Base-by-base conservation (phyloP, 2,329 filamentous ascomycete genomes). In the Penicillium concentricum region DNA sequence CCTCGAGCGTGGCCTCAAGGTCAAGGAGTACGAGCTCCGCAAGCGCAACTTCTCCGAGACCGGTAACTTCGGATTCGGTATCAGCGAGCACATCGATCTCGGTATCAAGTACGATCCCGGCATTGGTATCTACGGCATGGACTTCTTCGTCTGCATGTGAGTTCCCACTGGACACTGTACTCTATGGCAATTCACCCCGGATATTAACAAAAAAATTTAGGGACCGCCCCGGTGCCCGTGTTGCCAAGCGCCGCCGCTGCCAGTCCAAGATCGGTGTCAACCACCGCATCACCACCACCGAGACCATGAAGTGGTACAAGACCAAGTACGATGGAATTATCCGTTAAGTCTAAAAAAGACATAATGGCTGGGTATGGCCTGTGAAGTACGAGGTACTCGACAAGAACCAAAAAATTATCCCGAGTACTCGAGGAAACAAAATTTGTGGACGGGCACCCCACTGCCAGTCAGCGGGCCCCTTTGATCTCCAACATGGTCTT, bases 101-200 rank as follows among this genome's bases (percentile, higher is more conserved):
- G 94, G 94, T 77, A 99, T 99, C 91, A 99, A 99, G 89, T 97
- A 97, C 85, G 92, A 97, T 84, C 92, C 92, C 67, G 89, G 86
- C 66, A 97, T 97, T 73, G 92, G 92, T 88, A 97, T 97, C 81
- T 97, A 96, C 86, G 92, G 94, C 80, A 99, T 99, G 94, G 94
- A 99, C 84, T 99, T 99, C 84, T 99, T 97, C 90, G 92, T 89
- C 90, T 97, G 93, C 91, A 99, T 99, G 94, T 87, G 73, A 81
- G 84, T 84, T 43, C 6, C 0, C 20, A 18, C 30, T 18, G 5
- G 8, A 16, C 13, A n/a, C 8, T 18, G 4, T 1, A 16, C 20
- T 30, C 15, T 16, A 10, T 2, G 5, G 9, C 28, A 5, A n/a
- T n/a, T 15, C n/a, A 12, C 9, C 10, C 1, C 3, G 38, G 38